These are phyloP conservation scores for Linnemannia schmuckeri DNA, from an alignment of 192 early-diverging fungal genomes.

Conservation along the genomic window DNA sequence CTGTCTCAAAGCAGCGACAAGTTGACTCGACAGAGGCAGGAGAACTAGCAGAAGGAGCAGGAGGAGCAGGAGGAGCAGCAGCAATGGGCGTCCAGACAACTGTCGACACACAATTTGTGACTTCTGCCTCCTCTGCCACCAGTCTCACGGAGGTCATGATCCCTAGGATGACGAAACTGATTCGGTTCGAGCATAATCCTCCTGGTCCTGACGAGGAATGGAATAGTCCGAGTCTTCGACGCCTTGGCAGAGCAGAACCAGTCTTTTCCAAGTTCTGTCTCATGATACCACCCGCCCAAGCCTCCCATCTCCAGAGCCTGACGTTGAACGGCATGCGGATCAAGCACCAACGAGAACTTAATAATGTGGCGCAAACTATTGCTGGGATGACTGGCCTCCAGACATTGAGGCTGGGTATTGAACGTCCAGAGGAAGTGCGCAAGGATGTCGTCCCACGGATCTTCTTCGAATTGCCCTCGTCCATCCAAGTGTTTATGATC, in stretches of 20 bases:
- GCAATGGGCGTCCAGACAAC: no score
- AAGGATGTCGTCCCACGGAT: background rate
- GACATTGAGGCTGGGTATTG: background rate
- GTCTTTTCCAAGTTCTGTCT: background rate
- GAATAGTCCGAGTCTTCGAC: background rate
- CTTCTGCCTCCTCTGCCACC: no score
- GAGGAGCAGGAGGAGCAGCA: background rate
- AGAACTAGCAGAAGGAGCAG: background rate
- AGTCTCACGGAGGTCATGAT: background rate
- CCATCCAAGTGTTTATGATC: background rate
- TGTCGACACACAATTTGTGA: no score
- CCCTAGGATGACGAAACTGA: background rate
- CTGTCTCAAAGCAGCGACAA: no score
- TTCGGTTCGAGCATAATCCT: background rate
- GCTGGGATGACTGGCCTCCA: background rate
- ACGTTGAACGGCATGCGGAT: background rate
- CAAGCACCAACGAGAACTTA: background rate
- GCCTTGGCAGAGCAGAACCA: background rate
- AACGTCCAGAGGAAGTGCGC: background rate
- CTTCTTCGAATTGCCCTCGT: background rate
- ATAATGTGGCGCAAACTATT: background rate
- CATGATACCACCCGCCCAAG: background rate
- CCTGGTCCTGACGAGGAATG: background rate
- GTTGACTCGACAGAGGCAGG: background rate
- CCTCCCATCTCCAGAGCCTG: background rate